Evolutionary conservation across 2,329 filamentous ascomycete genomes (phyloP).

Genomic region (Colletotrichum sidae): DNA sequence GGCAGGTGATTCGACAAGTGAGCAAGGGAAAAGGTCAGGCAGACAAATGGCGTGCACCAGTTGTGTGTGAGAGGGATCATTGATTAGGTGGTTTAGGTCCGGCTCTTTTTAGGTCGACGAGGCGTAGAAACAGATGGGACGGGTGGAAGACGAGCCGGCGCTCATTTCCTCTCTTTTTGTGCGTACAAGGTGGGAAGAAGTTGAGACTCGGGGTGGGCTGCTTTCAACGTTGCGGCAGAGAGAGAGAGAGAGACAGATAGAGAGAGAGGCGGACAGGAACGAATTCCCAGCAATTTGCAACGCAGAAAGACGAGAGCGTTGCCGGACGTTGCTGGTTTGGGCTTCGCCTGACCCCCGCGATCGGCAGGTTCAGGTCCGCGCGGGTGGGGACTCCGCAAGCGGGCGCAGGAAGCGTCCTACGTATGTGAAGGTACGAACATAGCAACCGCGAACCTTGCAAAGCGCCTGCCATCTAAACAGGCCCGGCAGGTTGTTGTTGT

Average conservation of each 20-base stretch:
- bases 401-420: conserved; percentile 23
- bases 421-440: neutral
- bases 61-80: neutral
- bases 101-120: conserved; percentile 21
- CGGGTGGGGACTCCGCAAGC: conserved; percentile 7
- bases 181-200: conserved; percentile 14
- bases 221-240: too few species aligned
- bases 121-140: conserved; percentile 27
- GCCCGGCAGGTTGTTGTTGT: neutral
- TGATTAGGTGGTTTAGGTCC: conserved; percentile 12
- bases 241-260: too few species aligned
- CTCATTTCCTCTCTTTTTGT: conserved; percentile 23
- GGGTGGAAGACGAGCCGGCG: conserved; percentile 23
- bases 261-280: conserved; percentile 4
- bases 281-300: neutral
- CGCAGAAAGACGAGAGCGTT: conserved; percentile 16
- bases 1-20: neutral
- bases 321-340: conserved; percentile 32
- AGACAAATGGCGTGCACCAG: neutral
- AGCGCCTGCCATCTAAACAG: neutral
- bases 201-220: neutral
- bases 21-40: conserved; percentile 11
- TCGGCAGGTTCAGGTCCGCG: conserved; percentile 30
- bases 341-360: conserved; percentile 25
- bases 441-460: neutral